These are phyloP conservation scores for Alternaria infectoria DNA, from an alignment of 2,329 filamentous ascomycete genomes.

Conservation along the genomic window DNA sequence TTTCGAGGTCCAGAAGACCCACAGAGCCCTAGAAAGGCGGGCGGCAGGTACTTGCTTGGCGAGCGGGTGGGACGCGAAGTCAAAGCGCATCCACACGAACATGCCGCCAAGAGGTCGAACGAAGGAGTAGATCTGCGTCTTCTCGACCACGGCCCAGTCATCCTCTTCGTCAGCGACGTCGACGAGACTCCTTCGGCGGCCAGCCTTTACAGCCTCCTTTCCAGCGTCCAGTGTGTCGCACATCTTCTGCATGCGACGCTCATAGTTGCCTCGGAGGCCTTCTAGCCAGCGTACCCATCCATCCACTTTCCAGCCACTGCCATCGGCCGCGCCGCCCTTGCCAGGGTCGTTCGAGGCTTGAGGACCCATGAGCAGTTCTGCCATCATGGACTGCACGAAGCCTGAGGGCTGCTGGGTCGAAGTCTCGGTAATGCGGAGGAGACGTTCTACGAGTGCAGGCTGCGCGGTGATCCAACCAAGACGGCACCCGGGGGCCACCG, in stretches of 20 bases:
- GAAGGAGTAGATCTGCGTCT: slow-evolving; percentile 76
- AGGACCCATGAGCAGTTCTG: slow-evolving; percentile 76
- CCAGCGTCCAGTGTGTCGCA: slow-evolving; percentile 73
- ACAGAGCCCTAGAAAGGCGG: slow-evolving; percentile 68
- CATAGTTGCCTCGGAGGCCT: slow-evolving; percentile 82
- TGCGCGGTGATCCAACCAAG: slow-evolving; percentile 91
- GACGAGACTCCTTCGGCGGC: slow-evolving; percentile 49
- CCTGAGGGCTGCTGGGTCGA: slow-evolving; percentile 85
- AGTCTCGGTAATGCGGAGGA: slow-evolving; percentile 76
- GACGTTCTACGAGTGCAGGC: slow-evolving; percentile 75
- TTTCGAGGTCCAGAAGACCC: slow-evolving; percentile 72
- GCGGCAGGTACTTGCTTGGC: slow-evolving; percentile 61
- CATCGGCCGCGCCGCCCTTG: slow-evolving; percentile 55
- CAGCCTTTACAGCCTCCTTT: slow-evolving; percentile 68
- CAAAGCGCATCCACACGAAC: slow-evolving; percentile 84
- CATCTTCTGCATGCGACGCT: slow-evolving; percentile 84
- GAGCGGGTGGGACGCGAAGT: slow-evolving; percentile 76
- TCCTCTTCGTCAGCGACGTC: slow-evolving; percentile 47
- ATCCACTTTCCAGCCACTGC: slow-evolving; percentile 75
- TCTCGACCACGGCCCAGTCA: slow-evolving; percentile 78
- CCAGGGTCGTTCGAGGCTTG: slow-evolving; percentile 60
- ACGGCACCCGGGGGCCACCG: slow-evolving; percentile 85
- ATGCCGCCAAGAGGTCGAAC: slow-evolving; percentile 84
- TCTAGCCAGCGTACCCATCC: slow-evolving; percentile 94
- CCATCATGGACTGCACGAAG: slow-evolving; percentile 84